phyloP scores from a whole-genome alignment of 179 eudicot genomes.

The Patellifolia procumbens region DNA sequence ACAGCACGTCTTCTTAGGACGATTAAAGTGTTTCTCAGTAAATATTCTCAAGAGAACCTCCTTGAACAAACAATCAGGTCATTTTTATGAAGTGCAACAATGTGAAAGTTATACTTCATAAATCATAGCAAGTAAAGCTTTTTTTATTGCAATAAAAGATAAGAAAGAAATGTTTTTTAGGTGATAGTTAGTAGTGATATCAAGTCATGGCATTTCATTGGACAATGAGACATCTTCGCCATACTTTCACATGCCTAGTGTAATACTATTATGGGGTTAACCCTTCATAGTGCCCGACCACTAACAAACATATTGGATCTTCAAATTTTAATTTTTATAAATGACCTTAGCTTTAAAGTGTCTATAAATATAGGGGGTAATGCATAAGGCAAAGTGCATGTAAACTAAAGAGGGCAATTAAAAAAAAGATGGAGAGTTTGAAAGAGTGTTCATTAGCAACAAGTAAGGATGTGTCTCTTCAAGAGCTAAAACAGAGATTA shows the following conservation, averaged over 20 bases:
- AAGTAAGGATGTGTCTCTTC: conserved; percentile 56
- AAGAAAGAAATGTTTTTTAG: not conserved
- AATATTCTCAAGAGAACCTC: too few relatives aligned
- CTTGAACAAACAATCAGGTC: too few relatives aligned
- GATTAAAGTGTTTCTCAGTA: too few relatives aligned
- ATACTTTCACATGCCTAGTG: conserved; percentile 5
- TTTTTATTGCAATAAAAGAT: too few relatives aligned
- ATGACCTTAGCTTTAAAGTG: not conserved
- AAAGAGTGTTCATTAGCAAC: conserved; percentile 22
- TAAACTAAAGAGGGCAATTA: not conserved
- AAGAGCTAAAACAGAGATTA: conserved; percentile 58
- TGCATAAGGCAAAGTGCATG: not conserved
- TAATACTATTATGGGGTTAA: not conserved
- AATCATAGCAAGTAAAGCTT: too few relatives aligned
- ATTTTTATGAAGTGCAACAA: too few relatives aligned
- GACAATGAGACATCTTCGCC: conserved; percentile 4
- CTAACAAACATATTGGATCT: conserved; percentile 2
- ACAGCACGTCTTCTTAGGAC: too few relatives aligned
- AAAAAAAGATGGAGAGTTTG: conserved; percentile 35
- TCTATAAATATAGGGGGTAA: conserved; percentile 21
- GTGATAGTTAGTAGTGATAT: not conserved
- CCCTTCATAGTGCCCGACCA: conserved; percentile 4
- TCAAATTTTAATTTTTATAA: not conserved
- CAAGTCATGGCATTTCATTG: not conserved
- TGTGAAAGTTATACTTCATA: too few relatives aligned